Evolutionary conservation across 768 basidiomycete genomes (phyloP).

Genomic region (Sporobolomyces phaffii): DNA sequence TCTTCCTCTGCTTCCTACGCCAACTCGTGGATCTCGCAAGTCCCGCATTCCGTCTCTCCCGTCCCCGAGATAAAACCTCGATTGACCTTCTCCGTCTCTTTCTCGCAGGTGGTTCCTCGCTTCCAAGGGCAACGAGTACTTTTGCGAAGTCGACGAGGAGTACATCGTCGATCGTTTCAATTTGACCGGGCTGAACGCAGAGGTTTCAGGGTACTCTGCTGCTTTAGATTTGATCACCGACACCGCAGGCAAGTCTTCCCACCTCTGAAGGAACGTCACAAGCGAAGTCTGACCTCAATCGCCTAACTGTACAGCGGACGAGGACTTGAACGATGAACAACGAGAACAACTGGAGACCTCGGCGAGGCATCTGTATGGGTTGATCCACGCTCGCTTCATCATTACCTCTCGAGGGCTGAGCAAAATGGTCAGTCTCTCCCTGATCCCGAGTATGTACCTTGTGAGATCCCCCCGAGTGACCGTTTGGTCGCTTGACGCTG

Average conservation of each 20-base stretch:
- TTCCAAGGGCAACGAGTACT: slow-evolving; percentile 78
- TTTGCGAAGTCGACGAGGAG: slow-evolving; percentile 98
- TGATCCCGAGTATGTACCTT: slow-evolving; percentile 10
- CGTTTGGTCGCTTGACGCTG: background rate
- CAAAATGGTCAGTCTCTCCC: slow-evolving; percentile 71
- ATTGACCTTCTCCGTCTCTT: background rate
- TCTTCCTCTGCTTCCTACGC: slow-evolving; percentile 23
- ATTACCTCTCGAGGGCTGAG: slow-evolving; percentile 85
- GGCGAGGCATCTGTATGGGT: slow-evolving; percentile 85
- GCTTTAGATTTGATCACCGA: slow-evolving; percentile 95
- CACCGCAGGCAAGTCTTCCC: slow-evolving; percentile 61
- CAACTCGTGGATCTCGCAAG: slow-evolving; percentile 28
- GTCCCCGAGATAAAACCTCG: background rate
- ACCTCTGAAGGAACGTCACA: background rate
- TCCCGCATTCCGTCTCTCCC: background rate
- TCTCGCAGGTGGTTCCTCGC: slow-evolving; percentile 38
- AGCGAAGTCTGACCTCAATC: too few species aligned
- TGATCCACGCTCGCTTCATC: slow-evolving; percentile 96
- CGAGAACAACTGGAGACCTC: slow-evolving; percentile 87
- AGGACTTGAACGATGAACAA: slow-evolving; percentile 81
- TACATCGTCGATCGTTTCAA: slow-evolving; percentile 98
- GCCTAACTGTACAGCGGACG: slow-evolving; percentile 55
- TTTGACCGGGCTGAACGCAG: slow-evolving; percentile 90
- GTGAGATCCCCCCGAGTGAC: too few species aligned
- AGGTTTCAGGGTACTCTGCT: slow-evolving; percentile 87